phyloP scores from a whole-genome alignment of 305 asterid genomes.

The Fraxinus paxiana region DNA sequence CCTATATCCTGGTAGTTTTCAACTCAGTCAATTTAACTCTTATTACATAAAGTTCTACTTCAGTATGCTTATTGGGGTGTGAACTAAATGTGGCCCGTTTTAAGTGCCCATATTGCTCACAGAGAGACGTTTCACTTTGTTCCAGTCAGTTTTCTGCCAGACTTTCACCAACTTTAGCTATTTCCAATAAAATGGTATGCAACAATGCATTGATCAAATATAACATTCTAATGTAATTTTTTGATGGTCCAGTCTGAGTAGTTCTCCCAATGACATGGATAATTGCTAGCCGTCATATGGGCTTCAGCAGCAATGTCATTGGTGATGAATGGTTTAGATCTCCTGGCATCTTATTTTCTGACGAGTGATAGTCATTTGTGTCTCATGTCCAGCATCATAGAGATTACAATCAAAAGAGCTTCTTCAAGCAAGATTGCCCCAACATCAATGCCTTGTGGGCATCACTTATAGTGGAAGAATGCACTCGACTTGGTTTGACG shows the following conservation, averaged over 20 bases:
- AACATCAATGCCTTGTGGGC: conserved; percentile 94
- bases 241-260: neutral
- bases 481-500: conserved; percentile 86
- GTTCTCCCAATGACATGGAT: neutral
- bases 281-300: neutral
- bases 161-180: conserved; percentile 63
- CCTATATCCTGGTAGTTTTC: conserved; percentile 46
- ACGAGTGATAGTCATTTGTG: conserved; percentile 13
- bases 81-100: conserved; percentile 21
- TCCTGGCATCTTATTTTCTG: conserved; percentile 13
- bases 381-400: conserved; percentile 47
- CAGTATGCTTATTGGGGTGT: conserved; percentile 8
- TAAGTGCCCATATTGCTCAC: conserved; percentile 26
- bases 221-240: conserved; percentile 14
- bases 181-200: conserved; percentile 77
- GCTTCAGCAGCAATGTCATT: neutral
- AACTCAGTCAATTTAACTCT: conserved; percentile 18
- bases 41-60: conserved; percentile 4
- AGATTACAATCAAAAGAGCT: conserved; percentile 33
- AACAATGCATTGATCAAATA: conserved; percentile 11
- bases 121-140: conserved; percentile 50
- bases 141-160: conserved; percentile 68
- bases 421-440: conserved; percentile 46
- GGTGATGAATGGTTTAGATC: conserved; percentile 8
- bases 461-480: conserved; percentile 86